Evolutionary conservation across 1,284 basidiomycete species (phyloP).

Genomic region (Cutaneotrichosporon sp.): DNA sequence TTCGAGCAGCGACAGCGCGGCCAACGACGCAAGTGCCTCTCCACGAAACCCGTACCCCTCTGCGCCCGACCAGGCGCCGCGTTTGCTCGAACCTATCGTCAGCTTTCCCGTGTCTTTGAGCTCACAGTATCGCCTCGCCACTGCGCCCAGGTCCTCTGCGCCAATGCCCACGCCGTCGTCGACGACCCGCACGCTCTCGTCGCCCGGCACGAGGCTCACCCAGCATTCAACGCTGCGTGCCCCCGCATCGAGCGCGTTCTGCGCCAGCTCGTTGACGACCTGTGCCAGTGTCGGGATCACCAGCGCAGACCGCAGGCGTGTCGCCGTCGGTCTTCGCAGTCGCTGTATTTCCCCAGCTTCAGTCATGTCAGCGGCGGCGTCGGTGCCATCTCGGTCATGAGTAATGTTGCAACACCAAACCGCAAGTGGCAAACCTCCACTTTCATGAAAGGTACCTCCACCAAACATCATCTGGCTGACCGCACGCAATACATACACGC

Average conservation of each 20-base stretch:
- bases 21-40: slow-evolving; percentile 81
- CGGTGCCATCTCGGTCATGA: slow-evolving; percentile 49
- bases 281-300: slow-evolving; percentile 73
- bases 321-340: slow-evolving; percentile 9
- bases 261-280: slow-evolving; percentile 72
- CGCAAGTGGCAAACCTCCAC: slow-evolving; percentile 13
- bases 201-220: slow-evolving; percentile 57
- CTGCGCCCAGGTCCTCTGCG: slow-evolving; percentile 54
- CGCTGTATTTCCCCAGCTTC: slow-evolving; percentile 5
- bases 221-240: slow-evolving; percentile 42
- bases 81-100: slow-evolving; percentile 19
- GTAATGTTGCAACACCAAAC: slow-evolving; percentile 44
- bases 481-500: slow-evolving; percentile 10
- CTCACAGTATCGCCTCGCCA: slow-evolving; percentile 57
- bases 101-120: too few species aligned
- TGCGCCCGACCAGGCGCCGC: slow-evolving; percentile 14
- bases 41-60: slow-evolving; percentile 79
- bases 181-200: slow-evolving; percentile 61
- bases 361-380: background rate
- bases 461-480: too few species aligned
- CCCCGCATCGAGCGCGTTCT: slow-evolving; percentile 62
- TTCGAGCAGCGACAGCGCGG: slow-evolving; percentile 57
- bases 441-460: background rate
- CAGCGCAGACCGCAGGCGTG: slow-evolving; percentile 64
- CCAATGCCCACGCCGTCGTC: slow-evolving; percentile 75